phyloP scores from a whole-genome alignment of 768 basidiomycete genomes.

The Naganishia vishniacii region DNA sequence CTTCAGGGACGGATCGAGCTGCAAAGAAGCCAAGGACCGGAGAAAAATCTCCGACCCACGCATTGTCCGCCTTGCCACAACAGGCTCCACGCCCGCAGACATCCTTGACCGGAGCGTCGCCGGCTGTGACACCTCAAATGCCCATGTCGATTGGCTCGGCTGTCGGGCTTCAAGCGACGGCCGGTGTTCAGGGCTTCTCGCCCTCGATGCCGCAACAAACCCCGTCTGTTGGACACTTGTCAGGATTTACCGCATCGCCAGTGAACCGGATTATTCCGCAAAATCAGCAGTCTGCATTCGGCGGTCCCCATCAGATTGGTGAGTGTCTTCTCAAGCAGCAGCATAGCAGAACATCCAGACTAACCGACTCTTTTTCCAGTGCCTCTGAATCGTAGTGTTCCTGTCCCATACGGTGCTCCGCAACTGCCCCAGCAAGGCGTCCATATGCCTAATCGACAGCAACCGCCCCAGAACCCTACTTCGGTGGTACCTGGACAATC shows the following conservation, averaged over 20 bases:
- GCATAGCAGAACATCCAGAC: background rate
- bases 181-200: background rate
- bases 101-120: background rate
- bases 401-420: background rate
- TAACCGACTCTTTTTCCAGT: background rate
- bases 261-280: background rate
- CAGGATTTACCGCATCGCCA: background rate
- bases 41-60: background rate
- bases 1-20: background rate
- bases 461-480: background rate
- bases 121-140: background rate
- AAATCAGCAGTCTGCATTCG: constrained; percentile 1
- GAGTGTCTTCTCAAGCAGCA: background rate
- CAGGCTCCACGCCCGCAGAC: background rate
- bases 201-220: background rate
- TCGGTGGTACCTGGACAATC: background rate
- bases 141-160: background rate
- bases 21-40: constrained; percentile 6
- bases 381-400: constrained; percentile 13
- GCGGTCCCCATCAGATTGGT: constrained; percentile 10
- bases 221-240: background rate
- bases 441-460: background rate
- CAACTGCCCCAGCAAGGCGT: background rate
- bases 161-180: background rate
- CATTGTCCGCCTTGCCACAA: background rate